Conservation (phyloP, 768 basidiomycete species). For the Leccinellum albellum region DNA sequence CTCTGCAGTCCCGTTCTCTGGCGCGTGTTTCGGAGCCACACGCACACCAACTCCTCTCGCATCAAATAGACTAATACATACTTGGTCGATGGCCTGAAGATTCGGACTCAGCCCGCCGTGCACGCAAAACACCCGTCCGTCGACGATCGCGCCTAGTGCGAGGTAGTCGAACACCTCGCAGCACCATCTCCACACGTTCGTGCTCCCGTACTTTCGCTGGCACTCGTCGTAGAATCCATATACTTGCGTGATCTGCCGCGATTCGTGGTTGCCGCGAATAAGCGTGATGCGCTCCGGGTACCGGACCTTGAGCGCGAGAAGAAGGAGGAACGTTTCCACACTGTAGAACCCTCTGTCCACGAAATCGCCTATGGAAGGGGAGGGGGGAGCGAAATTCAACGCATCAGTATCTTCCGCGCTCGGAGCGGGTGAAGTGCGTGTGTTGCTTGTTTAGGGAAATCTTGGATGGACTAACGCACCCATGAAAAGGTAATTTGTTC, state of each 20-base stretch:
- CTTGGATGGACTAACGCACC: slow-evolving; percentile 43
- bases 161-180: slow-evolving; percentile 99
- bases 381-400: neutral
- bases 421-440: neutral
- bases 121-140: slow-evolving; percentile 95
- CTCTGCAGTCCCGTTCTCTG: neutral
- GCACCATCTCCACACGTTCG: slow-evolving; percentile 97
- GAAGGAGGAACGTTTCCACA: slow-evolving; percentile 92
- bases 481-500: slow-evolving; percentile 97
- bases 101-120: slow-evolving; percentile 95
- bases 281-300: slow-evolving; percentile 97
- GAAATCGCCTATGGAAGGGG: slow-evolving; percentile 71
- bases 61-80: slow-evolving; percentile 33
- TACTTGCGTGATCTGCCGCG: slow-evolving; percentile 94
- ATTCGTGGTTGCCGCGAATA: slow-evolving; percentile 97
- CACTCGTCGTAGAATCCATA: slow-evolving; percentile 97
- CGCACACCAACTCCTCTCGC: neutral
- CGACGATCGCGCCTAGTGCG: slow-evolving; percentile 91
- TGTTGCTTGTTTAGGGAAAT: neutral
- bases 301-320: slow-evolving; percentile 93
- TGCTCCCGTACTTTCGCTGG: slow-evolving; percentile 89
- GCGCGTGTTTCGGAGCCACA: slow-evolving; percentile 17
- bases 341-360: slow-evolving; percentile 97
- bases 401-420: slow-evolving; percentile 3
- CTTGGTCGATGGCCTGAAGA: slow-evolving; percentile 84